phyloP scores from a whole-genome alignment of 345 rosid genomes.

The Ricinus communis region DNA sequence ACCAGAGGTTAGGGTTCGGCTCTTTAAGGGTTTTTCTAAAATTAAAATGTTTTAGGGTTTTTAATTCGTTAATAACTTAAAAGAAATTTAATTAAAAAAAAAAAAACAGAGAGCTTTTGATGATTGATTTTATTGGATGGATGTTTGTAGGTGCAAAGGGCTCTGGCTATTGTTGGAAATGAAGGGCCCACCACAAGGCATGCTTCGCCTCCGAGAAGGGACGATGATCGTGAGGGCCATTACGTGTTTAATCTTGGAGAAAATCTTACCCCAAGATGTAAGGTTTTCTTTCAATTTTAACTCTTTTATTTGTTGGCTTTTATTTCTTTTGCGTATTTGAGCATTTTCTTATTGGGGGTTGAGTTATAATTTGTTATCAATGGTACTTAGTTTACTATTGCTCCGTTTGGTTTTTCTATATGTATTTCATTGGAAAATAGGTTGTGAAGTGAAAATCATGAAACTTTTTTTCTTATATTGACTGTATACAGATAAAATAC shows the following conservation, averaged over 20 bases:
- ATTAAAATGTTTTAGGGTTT: conserved; percentile 14
- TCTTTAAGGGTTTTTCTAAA: neutral
- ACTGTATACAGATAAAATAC: conserved; percentile 73
- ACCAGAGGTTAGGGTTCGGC: conserved; percentile 44
- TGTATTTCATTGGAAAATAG: neutral
- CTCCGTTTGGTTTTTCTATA: too few relatives aligned
- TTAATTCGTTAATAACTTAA: too few relatives aligned
- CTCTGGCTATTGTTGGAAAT: conserved; percentile 26
- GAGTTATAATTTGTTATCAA: too few relatives aligned
- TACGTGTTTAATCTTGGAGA: conserved; percentile 61
- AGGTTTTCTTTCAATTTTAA: conserved; percentile 14
- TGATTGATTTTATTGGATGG: too few relatives aligned
- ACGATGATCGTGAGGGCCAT: conserved; percentile 77
- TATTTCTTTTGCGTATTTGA: neutral
- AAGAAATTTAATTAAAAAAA: too few relatives aligned
- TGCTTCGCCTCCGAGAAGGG: conserved; percentile 53
- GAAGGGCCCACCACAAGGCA: conserved; percentile 35
- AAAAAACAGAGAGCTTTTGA: too few relatives aligned
- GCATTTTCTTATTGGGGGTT: neutral
- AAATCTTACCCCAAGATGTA: conserved; percentile 77
- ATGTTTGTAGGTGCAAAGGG: conserved; percentile 51
- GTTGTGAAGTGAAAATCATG: neutral
- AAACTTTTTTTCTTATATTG: neutral
- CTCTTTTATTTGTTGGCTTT: neutral
- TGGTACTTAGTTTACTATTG: too few relatives aligned